Evolutionary conservation across 352 stramenopile genomes (phyloP), one percentile per base, ranked within the genome.

Genomic region (Thraustotheca clavata): DNA sequence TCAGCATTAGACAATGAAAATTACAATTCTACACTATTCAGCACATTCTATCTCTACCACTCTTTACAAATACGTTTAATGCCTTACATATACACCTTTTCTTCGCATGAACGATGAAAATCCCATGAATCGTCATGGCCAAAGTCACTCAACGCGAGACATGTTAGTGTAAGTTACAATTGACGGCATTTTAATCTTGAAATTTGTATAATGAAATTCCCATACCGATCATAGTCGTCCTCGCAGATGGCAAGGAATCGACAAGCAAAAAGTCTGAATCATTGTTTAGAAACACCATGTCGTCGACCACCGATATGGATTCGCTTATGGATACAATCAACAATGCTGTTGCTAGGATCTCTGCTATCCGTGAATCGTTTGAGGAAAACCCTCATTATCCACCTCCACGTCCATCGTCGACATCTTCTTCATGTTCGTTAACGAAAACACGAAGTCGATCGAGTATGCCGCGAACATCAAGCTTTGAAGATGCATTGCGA

Each of bases 271-370:
- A 26, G 43, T 52, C 43, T 52, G 43, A 52, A 52, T 31, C 43
- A 1, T 24, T 31, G 24, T 31, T 24, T 31, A 24, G 43, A 24
- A 52, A 52, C 43, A 52, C 43, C 2, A 52, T 52, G 43, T 52
- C 43, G 43, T 24, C 43, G 24, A 52, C 34, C 24, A n/a, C n/a
- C 50, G 57, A 65, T 34, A 65, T 65, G 9, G 57, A 65, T 34
- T 54, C 57, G 36, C 57, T 65, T 46, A 65, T 65, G 57, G 32
- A 36, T 33, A 65, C 57, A 11, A 65, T 65, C 41, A 65, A 65
- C 57, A 65, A 65, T 26, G 57, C 57, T 11, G 57, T 65, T 18
- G 57, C 57, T 4, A 65, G 57, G 32, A 65, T 65, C 26, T 43
- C 57, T 20, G 46, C 57, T 14, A 65, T 65, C 27, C 57, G 57